Conservation (phyloP, 2,329 filamentous ascomycete genomes). For the Cladosporium oxysporum region DNA sequence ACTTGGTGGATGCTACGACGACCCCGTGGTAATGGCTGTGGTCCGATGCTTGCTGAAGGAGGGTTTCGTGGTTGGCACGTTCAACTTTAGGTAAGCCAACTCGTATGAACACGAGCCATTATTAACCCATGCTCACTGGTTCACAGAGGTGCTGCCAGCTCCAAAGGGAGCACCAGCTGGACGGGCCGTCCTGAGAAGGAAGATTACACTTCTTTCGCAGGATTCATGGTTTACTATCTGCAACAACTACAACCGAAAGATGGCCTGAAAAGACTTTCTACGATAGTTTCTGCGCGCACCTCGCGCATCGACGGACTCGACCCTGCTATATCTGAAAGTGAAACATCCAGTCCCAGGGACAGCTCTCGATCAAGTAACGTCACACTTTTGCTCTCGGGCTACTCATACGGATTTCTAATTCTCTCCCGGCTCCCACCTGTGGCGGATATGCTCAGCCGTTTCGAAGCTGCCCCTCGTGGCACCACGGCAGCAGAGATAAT, state of each 20-base stretch:
- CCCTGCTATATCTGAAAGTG: neutral
- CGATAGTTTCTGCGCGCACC: neutral
- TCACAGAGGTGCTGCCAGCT: slow-evolving; percentile 71
- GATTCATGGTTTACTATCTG: slow-evolving; percentile 75
- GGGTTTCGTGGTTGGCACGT: slow-evolving; percentile 79
- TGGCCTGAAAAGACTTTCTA: neutral
- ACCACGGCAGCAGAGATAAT: slow-evolving; percentile 69
- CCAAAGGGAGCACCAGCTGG: slow-evolving; percentile 82
- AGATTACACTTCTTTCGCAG: slow-evolving; percentile 82
- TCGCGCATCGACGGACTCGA: neutral
- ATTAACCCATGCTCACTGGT: slow-evolving; percentile 21
- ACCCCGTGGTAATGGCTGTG: slow-evolving; percentile 71
- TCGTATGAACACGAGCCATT: neutral
- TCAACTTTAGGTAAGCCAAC: slow-evolving; percentile 77
- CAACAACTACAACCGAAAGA: slow-evolving; percentile 49
- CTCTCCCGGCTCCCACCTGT: slow-evolving; percentile 69
- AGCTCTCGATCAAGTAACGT: neutral
- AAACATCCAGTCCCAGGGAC: slow-evolving; percentile 2
- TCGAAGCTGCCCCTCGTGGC: slow-evolving; percentile 55
- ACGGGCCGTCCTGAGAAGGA: slow-evolving; percentile 75
- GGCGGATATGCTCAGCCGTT: slow-evolving; percentile 58
- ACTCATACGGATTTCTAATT: slow-evolving; percentile 88
- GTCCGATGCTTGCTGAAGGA: slow-evolving; percentile 64
- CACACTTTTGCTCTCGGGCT: slow-evolving; percentile 68
- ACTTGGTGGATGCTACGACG: slow-evolving; percentile 82